Evolutionary conservation across 768 basidiomycete genomes (phyloP), one percentile per base, ranked within the genome.

Genomic region (Boletus rubroflammeus): DNA sequence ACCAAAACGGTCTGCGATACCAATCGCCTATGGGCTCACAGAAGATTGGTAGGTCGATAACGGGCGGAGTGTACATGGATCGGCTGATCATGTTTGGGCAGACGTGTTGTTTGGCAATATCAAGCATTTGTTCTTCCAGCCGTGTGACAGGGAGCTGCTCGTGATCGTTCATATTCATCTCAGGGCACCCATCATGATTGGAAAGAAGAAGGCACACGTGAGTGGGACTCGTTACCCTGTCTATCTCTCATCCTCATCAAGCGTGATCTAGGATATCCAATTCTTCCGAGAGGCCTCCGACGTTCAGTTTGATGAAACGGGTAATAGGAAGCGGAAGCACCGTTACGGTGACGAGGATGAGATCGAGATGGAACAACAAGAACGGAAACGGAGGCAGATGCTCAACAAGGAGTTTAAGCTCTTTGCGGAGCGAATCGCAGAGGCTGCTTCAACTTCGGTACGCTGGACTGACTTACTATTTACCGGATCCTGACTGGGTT

Each of bases 291-390:
- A 98, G 74, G 96, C 95, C 7, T 91, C 93, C 0, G 97, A 99
- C 61, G 91, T 96, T 28, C 91, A 95, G 59, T 98, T 98, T 65
- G 97, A 99, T 65, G 97, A 99, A 72, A 98, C 97, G 1, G 97
- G 97, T n/a, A 98, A 98, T 64, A 83, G 95, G 62, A 98, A 98
- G 72, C 84, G 96, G 51, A 94, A 97, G 71, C 90, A 94, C 63
- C 84, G 96, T 51, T 98, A 98, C 65, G 94, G 94, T 28, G 97
- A 98, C 65, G 97, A 99, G 70, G 97, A 99, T 67, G 97, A 98
- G 73, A 94, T 98, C 56, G 95, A 98, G 76, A 90, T 96, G 75
- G 97, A 98, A 67, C 96, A 98, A 67, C 92, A 94, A 69, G 97
- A 99, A 70, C 79, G 95, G 47, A 93, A 89, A 72, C 85, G 93